Evolutionary conservation across 345 rosid species (phyloP).

Genomic region (Acer yangbiense): DNA sequence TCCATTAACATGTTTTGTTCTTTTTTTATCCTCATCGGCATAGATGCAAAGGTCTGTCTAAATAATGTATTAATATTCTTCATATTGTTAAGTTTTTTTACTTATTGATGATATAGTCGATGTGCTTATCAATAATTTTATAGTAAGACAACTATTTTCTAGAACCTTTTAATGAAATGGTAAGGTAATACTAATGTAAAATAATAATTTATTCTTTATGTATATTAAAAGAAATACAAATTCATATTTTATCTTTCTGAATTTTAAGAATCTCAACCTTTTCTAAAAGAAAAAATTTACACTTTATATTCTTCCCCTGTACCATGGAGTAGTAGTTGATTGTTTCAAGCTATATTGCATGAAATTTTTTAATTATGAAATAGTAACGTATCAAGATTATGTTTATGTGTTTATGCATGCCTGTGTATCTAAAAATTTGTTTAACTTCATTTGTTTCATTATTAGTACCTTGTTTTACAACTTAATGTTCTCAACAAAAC

Average conservation of each 20-base stretch:
- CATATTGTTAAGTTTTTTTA: not conserved
- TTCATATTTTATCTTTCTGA: not conserved
- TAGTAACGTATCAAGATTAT: not conserved
- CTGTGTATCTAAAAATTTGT: not conserved
- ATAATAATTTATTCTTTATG: not conserved
- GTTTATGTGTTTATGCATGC: not conserved
- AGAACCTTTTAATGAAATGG: not conserved
- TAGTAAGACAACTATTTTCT: not conserved
- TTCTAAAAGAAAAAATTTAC: not conserved
- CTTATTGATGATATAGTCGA: too few species aligned
- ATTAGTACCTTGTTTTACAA: not conserved
- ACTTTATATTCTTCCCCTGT: conserved; percentile 7
- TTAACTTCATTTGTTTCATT: not conserved
- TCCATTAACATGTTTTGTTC: not conserved
- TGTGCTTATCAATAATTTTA: not conserved
- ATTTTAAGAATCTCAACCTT: not conserved
- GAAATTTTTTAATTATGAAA: not conserved
- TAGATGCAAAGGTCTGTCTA: not conserved
- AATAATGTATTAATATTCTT: not conserved
- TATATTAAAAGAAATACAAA: not conserved
- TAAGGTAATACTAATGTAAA: not conserved
- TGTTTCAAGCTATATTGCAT: not conserved
- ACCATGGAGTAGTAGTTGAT: not conserved
- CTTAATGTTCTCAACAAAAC: not conserved
- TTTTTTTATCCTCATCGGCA: not conserved